Evolutionary conservation across 2,329 filamentous ascomycete species (phyloP).

Genomic region (Ascochyta pisi): DNA sequence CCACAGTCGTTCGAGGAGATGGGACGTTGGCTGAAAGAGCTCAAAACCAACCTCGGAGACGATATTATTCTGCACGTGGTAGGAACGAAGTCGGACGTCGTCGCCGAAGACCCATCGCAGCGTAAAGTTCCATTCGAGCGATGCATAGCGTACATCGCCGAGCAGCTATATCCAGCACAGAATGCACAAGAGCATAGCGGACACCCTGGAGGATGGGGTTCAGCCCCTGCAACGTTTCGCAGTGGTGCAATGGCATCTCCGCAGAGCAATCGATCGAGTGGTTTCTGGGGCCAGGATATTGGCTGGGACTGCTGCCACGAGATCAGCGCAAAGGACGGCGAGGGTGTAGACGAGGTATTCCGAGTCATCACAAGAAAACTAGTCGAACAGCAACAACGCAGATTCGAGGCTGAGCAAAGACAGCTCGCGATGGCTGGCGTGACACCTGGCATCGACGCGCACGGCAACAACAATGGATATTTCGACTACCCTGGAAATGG

Average conservation of each 20-base stretch:
- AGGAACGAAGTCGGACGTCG: constrained; percentile 79
- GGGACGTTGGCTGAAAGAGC: constrained; percentile 87
- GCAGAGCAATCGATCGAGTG: constrained; percentile 65
- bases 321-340: constrained; percentile 90
- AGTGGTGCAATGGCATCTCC: constrained; percentile 54
- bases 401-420: constrained; percentile 58
- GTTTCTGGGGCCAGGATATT: constrained; percentile 90
- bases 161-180: constrained; percentile 81
- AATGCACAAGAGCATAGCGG: constrained; percentile 25
- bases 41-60: constrained; percentile 76
- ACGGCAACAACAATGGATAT: constrained; percentile 51
- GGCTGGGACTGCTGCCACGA: constrained; percentile 98
- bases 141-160: constrained; percentile 93
- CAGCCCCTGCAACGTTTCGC: constrained; percentile 46
- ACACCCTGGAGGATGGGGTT: constrained; percentile 36
- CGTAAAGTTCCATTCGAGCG: constrained; percentile 92
- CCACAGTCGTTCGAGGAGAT: constrained; percentile 87
- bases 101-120: constrained; percentile 78
- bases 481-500: constrained; percentile 58
- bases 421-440: constrained; percentile 52
- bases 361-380: constrained; percentile 85
- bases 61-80: constrained; percentile 93
- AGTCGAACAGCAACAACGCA: constrained; percentile 72
- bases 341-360: constrained; percentile 97
- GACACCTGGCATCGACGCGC: constrained; percentile 51